phyloP scores from a whole-genome alignment of 2,329 filamentous ascomycete genomes.

The Beauveria rudraprayagi region DNA sequence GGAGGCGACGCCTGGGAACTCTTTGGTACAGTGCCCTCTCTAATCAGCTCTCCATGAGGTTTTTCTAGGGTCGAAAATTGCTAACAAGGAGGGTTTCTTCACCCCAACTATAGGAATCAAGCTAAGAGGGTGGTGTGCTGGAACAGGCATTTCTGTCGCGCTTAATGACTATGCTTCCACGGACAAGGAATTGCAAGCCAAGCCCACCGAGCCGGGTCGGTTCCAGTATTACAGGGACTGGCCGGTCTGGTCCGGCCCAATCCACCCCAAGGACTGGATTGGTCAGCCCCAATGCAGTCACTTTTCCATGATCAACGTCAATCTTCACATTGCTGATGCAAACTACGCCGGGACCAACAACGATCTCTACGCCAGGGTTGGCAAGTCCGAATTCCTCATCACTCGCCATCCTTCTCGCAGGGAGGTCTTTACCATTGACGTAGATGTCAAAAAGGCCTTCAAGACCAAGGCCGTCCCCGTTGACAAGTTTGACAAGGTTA shows the following conservation, averaged over 20 bases:
- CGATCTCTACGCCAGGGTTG: not conserved
- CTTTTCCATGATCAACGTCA: not conserved
- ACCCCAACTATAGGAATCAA: not conserved
- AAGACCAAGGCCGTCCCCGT: conserved; percentile 80
- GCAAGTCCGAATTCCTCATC: not conserved
- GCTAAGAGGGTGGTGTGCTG: not conserved
- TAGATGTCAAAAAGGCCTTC: conserved; percentile 72
- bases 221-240: not conserved
- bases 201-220: not conserved
- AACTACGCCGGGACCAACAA: not conserved
- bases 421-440: conserved; percentile 30
- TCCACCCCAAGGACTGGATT: not conserved
- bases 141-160: not conserved
- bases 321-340: not conserved
- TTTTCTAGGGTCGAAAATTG: too few relatives aligned
- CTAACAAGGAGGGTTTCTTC: not conserved
- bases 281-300: not conserved
- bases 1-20: not conserved
- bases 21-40: not conserved
- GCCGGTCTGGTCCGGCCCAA: not conserved
- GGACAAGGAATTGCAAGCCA: not conserved
- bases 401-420: not conserved
- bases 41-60: not conserved
- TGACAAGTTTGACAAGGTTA: conserved; percentile 66
- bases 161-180: not conserved